Conservation (phyloP, 2,329 filamentous ascomycete genomes). For the Cladosporium sp. region DNA sequence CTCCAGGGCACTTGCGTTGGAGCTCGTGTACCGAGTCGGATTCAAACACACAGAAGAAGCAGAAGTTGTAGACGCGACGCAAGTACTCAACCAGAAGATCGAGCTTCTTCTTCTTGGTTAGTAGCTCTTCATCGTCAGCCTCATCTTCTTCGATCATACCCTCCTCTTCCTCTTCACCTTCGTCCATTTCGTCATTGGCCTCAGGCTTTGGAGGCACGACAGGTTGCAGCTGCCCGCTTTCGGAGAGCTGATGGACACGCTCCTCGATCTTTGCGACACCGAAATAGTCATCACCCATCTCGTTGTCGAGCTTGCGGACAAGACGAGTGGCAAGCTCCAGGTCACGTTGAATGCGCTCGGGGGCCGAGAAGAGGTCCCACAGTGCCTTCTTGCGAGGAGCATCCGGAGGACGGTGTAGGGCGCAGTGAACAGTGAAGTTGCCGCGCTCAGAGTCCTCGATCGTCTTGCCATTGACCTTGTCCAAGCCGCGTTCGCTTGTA, state of each 20-base stretch:
- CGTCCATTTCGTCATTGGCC: conserved; percentile 61
- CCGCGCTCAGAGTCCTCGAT: conserved; percentile 85
- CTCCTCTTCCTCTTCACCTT: conserved; percentile 74
- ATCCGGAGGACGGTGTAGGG: conserved; percentile 85
- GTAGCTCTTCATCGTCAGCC: conserved; percentile 81
- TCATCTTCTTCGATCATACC: conserved; percentile 49
- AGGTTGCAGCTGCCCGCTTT: conserved; percentile 74
- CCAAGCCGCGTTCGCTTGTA: conserved; percentile 71
- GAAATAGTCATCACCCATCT: conserved; percentile 75
- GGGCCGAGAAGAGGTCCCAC: conserved; percentile 94
- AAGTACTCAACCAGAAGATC: conserved; percentile 96
- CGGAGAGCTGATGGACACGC: conserved; percentile 76
- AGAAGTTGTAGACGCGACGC: conserved; percentile 96
- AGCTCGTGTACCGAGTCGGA: conserved; percentile 96
- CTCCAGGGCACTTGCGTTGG: conserved; percentile 91
- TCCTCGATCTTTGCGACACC: conserved; percentile 80
- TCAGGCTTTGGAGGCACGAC: conserved; percentile 53
- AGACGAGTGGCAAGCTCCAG: conserved; percentile 79
- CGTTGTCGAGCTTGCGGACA: conserved; percentile 79
- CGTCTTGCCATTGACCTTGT: conserved; percentile 95
- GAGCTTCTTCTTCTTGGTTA: conserved; percentile 94
- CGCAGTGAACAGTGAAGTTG: conserved; percentile 96
- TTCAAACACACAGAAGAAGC: conserved; percentile 99
- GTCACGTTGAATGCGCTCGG: conserved; percentile 90
- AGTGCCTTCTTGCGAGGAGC: conserved; percentile 90